Base-by-base conservation (phyloP, 1,284 basidiomycete species). In the Sporisorium graminicola region DNA sequence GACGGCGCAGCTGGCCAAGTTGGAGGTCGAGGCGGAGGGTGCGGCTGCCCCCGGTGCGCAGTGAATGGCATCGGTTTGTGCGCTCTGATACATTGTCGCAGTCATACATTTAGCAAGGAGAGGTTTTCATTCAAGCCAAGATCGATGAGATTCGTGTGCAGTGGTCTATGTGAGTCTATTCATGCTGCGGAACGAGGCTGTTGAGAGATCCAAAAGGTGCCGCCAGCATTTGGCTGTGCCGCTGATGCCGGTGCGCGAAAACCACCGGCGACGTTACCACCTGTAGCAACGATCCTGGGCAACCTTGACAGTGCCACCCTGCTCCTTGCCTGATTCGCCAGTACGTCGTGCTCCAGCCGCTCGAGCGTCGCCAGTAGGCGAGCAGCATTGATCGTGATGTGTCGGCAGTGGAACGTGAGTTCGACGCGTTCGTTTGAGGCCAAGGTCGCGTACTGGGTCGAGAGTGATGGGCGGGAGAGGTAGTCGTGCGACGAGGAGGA, bases 401-500 rank as follows among this genome's bases (percentile, higher is more conserved):
- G 37, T 46, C 68, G 50, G 46, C 70, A 78, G 44, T 81, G 78
- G 51, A 80, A 81, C 0, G 70, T 80, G 9, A 81, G 50, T 31
- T 80, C 74, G 7, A 78, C 69, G 4, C 77, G 59, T 5, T 68
- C 65, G 51, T 59, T 62, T n/a, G 31, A 35, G 3, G 53, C 57
- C 5, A 72, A 27, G 9, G 46, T 52, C 0, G 76, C 70, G 37
- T 70, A 73, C 12, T 73, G 68, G 1, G 64, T 26, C 4, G 66
- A 62, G 52, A 79, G 66, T 0, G 68, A 66, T 13, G 71, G 63
- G 5, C 33, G 59, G 1, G 72, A 80, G 22, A 79, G 70, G 46
- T 78, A 80, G 58, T 67, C 51, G 57, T 80, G 67, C 24, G 79
- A 81, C n/a, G 50, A 54, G 14, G 53, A 46, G 3, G 63, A 62